Evolutionary conservation across 2,329 filamentous ascomycete genomes (phyloP).

Genomic region (Xylaria polymorpha): DNA sequence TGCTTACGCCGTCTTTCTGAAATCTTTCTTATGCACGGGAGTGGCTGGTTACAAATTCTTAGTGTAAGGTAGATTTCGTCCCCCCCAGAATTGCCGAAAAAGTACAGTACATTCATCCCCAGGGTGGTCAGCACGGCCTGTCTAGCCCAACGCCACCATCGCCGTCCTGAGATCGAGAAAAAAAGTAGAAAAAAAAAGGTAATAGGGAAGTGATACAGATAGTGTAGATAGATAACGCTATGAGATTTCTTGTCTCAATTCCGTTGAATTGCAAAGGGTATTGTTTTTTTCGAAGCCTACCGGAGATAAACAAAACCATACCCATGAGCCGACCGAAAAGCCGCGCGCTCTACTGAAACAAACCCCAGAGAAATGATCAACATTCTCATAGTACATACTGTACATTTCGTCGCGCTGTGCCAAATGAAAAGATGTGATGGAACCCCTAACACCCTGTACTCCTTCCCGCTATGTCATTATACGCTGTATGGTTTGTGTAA

Average conservation of each 20-base stretch:
- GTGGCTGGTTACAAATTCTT: conserved; percentile 12
- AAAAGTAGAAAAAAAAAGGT: not conserved
- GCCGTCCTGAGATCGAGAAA: not conserved
- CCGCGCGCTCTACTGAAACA: conserved; percentile 1
- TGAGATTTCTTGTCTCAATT: conserved; percentile 4
- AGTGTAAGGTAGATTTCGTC: not conserved
- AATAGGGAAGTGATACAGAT: not conserved
- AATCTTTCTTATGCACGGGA: not conserved
- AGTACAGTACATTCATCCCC: conserved; percentile 1
- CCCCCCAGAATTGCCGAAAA: conserved; percentile 8
- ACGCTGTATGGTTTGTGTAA: conserved; percentile 15
- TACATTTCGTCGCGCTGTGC: conserved; percentile 11
- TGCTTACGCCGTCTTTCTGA: not conserved
- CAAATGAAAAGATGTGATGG: conserved; percentile 7
- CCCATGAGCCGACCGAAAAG: conserved; percentile 17
- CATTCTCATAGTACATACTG: conserved; percentile 7
- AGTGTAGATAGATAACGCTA: not conserved
- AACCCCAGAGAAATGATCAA: conserved; percentile 17
- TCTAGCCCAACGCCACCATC: conserved; percentile 5
- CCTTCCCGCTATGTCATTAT: conserved; percentile 26
- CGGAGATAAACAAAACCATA: conserved; percentile 8
- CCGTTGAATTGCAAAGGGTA: conserved; percentile 28
- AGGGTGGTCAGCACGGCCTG: not conserved
- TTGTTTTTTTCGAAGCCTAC: conserved; percentile 17
- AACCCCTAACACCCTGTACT: conserved; percentile 25